Base-by-base conservation (phyloP, 805 yeast species). In the Torulaspora maleeae region DNA sequence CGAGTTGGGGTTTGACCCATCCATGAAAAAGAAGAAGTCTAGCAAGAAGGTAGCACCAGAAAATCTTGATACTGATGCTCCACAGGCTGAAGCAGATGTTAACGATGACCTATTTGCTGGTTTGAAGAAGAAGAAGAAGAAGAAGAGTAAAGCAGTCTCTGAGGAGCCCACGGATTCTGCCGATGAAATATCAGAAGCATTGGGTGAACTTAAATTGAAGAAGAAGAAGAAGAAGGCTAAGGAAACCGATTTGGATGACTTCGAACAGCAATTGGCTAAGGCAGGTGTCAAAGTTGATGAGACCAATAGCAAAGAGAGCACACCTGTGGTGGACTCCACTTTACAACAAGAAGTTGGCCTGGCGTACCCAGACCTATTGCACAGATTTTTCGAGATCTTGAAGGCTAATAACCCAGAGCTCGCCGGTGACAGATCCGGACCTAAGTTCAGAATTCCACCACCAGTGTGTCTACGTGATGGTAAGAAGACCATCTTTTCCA, bases 401-500 rank as follows among this genome's bases (percentile, higher is more conserved):
- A 88, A 86, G 61, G 83, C 87, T 52, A 91, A 91, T 72, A 93
- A 93, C 73, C 99, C 99, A 51, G 99, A 93, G 69, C 79, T 93
- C 61, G 99, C 98, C 36, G 97, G 97, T 65, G 98, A 91, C 66
- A 82, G 95, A 70, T 76, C 86, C 25, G 91, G 95, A 34, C 80
- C 88, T 44, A 90, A 91, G 71, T 84, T 90, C 72, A 85, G 91
- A 77, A 89, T 93, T 61, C 99, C 99, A 41, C 98, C 98, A 35
- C 99, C 99, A 51, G 77, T 84, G 54, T 93, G 95, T 68, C 84
- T 83, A 69, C 89, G 99, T 75, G 99, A 93, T 73, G 98, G 99
- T 70, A 93, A 93, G 73, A 93, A 90, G 79, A 89, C 99, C 12
- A 80, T 90, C 62, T 93, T 93, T 66, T 89, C 96, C 54, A 93